Conservation (phyloP, 208 protist genomes). For the Leishmania tarentolae region DNA sequence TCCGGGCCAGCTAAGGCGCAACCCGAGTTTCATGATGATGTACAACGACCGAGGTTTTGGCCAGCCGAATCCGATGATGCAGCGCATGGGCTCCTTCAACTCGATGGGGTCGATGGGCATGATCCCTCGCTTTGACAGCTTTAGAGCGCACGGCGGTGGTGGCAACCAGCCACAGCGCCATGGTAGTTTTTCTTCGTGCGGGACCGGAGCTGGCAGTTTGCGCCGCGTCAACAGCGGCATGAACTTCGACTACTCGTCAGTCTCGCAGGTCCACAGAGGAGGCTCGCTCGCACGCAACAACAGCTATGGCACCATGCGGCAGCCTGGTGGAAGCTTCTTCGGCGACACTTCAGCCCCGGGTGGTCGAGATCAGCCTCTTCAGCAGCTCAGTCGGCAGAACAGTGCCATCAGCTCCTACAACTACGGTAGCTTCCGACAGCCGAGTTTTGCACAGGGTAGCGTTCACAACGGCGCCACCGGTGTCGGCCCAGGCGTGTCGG, state of each 20-base stretch:
- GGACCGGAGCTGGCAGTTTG: slow-evolving; percentile 26
- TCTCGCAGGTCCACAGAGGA: slow-evolving; percentile 14
- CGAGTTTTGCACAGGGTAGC: slow-evolving; percentile 22
- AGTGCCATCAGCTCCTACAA: slow-evolving; percentile 22
- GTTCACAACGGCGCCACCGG: slow-evolving; percentile 21
- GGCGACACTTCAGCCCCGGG: not conserved
- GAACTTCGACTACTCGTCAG: slow-evolving; percentile 32
- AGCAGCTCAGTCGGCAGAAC: slow-evolving; percentile 23
- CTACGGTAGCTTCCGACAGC: slow-evolving; percentile 38
- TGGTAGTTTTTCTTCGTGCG: slow-evolving; percentile 22
- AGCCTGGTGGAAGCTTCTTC: slow-evolving; percentile 22
- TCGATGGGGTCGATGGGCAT: slow-evolving; percentile 7
- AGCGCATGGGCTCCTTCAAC: slow-evolving; percentile 12
- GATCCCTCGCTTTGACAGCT: slow-evolving; percentile 20
- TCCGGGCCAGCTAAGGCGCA: slow-evolving; percentile 9
- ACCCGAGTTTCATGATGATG: slow-evolving; percentile 34
- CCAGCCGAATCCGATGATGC: slow-evolving; percentile 7
- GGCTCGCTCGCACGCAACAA: slow-evolving; percentile 14
- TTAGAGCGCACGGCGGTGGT: not conserved
- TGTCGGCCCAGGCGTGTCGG: slow-evolving; percentile 26
- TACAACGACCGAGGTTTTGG: slow-evolving; percentile 24
- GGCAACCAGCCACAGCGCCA: not conserved
- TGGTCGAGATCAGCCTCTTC: slow-evolving; percentile 1
- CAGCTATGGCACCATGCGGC: slow-evolving; percentile 26
- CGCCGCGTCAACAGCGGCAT: slow-evolving; percentile 43